Evolutionary conservation across 2,329 filamentous ascomycete genomes (phyloP).

Genomic region (Coniochaeta sp.): DNA sequence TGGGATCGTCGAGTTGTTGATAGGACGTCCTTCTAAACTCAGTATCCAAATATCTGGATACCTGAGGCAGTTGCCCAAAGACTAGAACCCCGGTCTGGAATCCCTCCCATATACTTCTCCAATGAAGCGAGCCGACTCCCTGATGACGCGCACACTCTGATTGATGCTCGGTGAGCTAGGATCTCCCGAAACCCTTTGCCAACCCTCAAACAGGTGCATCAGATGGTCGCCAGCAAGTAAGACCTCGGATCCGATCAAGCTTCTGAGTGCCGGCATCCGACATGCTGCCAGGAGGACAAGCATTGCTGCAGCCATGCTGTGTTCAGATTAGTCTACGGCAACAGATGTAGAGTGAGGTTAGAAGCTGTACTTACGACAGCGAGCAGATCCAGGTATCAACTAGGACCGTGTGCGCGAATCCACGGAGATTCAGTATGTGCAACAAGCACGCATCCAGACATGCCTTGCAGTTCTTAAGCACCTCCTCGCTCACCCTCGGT

Average conservation of each 20-base stretch:
- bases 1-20: too few species aligned
- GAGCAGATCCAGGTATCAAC: constrained; percentile 49
- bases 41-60: too few species aligned
- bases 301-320: constrained; percentile 41
- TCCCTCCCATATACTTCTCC: constrained; percentile 20
- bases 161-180: constrained; percentile 36
- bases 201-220: constrained; percentile 28
- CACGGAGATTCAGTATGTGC: constrained; percentile 39
- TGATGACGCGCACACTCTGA: constrained; percentile 36
- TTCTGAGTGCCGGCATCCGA: constrained; percentile 26
- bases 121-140: constrained; percentile 33
- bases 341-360: neutral
- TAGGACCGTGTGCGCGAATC: constrained; percentile 40
- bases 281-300: constrained; percentile 38
- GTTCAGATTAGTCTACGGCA: neutral
- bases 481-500: constrained; percentile 19
- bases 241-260: constrained; percentile 29
- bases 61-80: neutral
- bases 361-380: constrained; percentile 32
- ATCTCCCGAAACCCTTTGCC: constrained; percentile 30
- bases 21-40: too few species aligned
- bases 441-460: constrained; percentile 39
- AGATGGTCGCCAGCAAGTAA: constrained; percentile 33
- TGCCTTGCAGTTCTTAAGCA: constrained; percentile 31
- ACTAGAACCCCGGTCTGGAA: neutral